These are phyloP conservation scores for Microdochium nivale DNA, from an alignment of 2,329 filamentous ascomycete species.

Conservation along the genomic window DNA sequence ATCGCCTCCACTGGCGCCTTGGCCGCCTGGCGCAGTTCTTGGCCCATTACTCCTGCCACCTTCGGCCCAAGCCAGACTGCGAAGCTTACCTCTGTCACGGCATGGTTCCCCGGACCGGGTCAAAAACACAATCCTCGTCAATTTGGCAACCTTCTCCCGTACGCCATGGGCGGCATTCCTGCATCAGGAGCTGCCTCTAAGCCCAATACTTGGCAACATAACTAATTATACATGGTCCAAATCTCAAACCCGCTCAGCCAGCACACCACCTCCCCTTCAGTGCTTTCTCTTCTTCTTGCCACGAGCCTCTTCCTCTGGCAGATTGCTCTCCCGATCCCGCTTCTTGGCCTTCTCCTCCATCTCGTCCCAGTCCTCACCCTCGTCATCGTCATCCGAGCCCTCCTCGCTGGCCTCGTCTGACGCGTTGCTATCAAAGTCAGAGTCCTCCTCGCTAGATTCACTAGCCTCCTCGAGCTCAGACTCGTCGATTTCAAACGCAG, in stretches of 20 bases:
- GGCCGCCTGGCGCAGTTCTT: no score
- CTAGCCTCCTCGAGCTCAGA: slow-evolving; percentile 77
- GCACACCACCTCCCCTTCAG: slow-evolving; percentile 11
- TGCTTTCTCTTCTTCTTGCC: slow-evolving; percentile 61
- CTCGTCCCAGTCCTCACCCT: slow-evolving; percentile 89
- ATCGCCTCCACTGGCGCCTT: no score
- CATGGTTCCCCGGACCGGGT: no score
- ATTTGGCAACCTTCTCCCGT: no score
- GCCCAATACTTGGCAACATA: no score
- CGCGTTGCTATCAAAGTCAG: slow-evolving; percentile 87
- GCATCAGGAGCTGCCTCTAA: no score
- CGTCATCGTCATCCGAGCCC: slow-evolving; percentile 62
- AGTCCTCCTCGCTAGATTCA: slow-evolving; percentile 72
- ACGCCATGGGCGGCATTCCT: no score
- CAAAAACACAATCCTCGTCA: no score
- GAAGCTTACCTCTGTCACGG: no score
- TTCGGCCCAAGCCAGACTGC: no score
- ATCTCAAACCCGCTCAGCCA: background rate
- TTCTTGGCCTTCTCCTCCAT: slow-evolving; percentile 86
- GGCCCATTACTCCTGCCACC: no score
- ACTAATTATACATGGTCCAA: no score
- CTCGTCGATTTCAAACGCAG: slow-evolving; percentile 83
- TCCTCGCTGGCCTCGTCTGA: slow-evolving; percentile 76
- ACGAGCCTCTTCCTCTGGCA: slow-evolving; percentile 71
- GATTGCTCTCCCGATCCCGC: slow-evolving; percentile 58